Conservation (phyloP, 2,329 filamentous ascomycete species). For the Decorospora gaudefroyi region DNA sequence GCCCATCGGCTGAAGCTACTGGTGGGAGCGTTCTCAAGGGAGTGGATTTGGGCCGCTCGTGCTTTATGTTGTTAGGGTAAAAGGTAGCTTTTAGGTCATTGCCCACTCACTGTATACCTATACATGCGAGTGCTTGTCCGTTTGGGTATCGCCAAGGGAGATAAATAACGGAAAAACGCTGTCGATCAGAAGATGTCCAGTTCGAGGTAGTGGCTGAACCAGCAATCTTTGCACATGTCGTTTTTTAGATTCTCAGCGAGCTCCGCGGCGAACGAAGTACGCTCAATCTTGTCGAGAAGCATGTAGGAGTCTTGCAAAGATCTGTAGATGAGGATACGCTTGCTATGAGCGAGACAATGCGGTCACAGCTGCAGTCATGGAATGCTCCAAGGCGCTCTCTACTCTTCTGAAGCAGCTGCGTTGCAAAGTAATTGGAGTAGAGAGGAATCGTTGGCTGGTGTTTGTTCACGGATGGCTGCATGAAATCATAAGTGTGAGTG, state of each 20-base stretch:
- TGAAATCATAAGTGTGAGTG: too few species aligned
- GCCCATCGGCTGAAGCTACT: too few species aligned
- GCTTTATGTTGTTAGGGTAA: too few species aligned
- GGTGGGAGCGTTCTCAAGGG: too few species aligned
- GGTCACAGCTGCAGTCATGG: constrained; percentile 15
- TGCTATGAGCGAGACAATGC: not conserved
- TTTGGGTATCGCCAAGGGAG: too few species aligned
- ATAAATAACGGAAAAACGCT: too few species aligned
- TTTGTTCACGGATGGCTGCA: not conserved
- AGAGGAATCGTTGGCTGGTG: not conserved
- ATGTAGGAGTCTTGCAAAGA: constrained; percentile 34
- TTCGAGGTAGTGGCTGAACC: constrained; percentile 26
- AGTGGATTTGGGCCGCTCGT: too few species aligned
- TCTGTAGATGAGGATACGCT: constrained; percentile 22
- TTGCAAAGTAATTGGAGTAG: not conserved
- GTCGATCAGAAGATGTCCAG: constrained; percentile 8
- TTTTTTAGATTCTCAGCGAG: constrained; percentile 29
- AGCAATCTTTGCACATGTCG: constrained; percentile 33
- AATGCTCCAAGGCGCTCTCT: not conserved
- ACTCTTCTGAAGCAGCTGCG: not conserved
- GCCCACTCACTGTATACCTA: too few species aligned
- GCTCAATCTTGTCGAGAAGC: constrained; percentile 34
- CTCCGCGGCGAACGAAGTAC: constrained; percentile 23
- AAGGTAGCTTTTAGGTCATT: too few species aligned
- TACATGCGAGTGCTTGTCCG: too few species aligned